Evolutionary conservation across 306 rosid species (phyloP).

Genomic region (Comarum palustre): DNA sequence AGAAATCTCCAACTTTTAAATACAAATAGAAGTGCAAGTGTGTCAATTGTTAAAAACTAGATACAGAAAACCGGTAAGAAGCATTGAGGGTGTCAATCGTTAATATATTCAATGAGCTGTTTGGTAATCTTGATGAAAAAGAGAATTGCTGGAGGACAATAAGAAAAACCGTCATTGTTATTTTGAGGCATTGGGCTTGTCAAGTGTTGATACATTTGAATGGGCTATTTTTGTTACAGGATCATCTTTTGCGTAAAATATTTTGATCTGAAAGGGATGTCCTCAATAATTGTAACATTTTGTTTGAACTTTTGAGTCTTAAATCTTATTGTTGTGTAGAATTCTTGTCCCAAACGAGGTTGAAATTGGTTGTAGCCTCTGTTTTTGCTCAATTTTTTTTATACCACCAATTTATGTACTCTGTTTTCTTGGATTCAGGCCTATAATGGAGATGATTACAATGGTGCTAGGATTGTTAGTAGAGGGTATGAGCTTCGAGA

Average conservation of each 20-base stretch:
- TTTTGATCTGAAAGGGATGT: neutral
- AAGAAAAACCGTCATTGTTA: neutral
- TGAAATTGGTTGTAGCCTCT: neutral
- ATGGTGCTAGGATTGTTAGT: slow-evolving; percentile 89
- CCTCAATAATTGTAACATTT: neutral
- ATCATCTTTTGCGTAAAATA: neutral
- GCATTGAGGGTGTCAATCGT: neutral
- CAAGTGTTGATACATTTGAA: neutral
- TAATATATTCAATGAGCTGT: neutral
- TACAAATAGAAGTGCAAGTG: neutral
- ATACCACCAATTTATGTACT: slow-evolving; percentile 27
- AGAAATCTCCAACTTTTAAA: neutral
- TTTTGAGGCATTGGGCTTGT: neutral
- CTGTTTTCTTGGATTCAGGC: slow-evolving; percentile 48
- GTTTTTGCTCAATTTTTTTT: neutral
- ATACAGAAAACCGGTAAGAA: neutral
- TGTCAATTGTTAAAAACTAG: neutral
- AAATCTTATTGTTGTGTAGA: neutral
- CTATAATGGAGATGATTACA: slow-evolving; percentile 87
- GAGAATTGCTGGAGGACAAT: neutral
- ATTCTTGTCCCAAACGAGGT: neutral
- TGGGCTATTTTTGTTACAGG: no score
- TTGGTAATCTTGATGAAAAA: neutral
- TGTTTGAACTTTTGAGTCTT: neutral
- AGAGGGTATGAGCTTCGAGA: slow-evolving; percentile 93